Evolutionary conservation across 257 asterid species (phyloP), one percentile per base, ranked within the genome.

Genomic region (Fraxinus pennsylvanica): DNA sequence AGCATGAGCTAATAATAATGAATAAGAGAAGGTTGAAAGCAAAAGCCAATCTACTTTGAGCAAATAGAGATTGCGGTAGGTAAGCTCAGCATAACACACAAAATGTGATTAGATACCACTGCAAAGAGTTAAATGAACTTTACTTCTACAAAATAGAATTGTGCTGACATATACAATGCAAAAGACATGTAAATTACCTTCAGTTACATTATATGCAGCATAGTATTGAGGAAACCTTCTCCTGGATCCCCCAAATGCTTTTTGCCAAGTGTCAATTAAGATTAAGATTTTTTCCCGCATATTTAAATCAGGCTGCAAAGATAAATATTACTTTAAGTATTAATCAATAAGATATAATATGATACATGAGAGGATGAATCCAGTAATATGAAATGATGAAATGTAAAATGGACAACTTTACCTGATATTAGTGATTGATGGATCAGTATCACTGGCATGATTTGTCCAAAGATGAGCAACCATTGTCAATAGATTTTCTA

Each of bases 251-350:
- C 97, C 98, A 66, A 93, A 82, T 77, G 97, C 98, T 87, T 86
- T 97, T 90, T 96, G 99, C 98, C 97, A 93, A 75, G 94, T 78
- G 87, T 96, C 99, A 54, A 96, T 87, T 91, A 96, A 78, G 79
- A 81, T 83, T 75, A 96, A 89, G 76, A 96, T 93, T 92, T 96
- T 96, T 91, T 93, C 99, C 85, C 98, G 87, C 81, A 96, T 98
- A 76, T 82, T 89, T 77, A 93, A 85, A 85, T 96, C 99, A 72
- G 97, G 97, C 99, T 93, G 96, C 85, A 85, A 76, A 86, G 27
- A 25, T 25, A 25, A 25, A 25, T 25, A 25, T 25, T 25, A 25
- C 27, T 25, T 25, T 25, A 25, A 25, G 27, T 25, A 25, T 25
- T 25, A 25, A 25, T 25, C 27, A 43, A 25, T 25, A 25, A 25